Conservation (phyloP, 2,329 filamentous ascomycete genomes). For the Cercospora zeina region DNA sequence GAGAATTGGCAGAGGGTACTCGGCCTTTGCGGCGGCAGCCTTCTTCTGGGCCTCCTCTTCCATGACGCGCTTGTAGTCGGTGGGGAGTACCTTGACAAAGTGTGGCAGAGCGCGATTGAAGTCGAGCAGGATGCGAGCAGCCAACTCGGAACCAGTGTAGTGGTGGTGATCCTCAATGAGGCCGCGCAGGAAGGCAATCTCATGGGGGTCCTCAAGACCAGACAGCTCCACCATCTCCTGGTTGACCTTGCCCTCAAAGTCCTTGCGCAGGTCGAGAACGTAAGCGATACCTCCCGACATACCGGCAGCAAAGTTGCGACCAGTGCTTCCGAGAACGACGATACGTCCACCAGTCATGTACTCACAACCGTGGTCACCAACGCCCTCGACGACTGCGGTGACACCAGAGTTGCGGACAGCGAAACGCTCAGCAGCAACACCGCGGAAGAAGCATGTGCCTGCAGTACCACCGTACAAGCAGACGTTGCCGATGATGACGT, state of each 20-base stretch:
- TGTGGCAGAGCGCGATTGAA: constrained; percentile 87
- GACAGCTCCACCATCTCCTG: constrained; percentile 95
- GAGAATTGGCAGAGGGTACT: constrained; percentile 77
- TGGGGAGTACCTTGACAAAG: constrained; percentile 90
- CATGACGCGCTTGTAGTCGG: constrained; percentile 93
- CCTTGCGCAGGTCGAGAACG: constrained; percentile 82
- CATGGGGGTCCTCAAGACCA: constrained; percentile 76
- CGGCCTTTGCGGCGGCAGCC: constrained; percentile 77
- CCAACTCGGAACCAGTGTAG: constrained; percentile 94
- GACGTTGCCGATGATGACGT: constrained; percentile 88
- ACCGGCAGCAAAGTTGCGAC: constrained; percentile 95
- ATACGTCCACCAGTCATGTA: constrained; percentile 98
- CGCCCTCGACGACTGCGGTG: constrained; percentile 91
- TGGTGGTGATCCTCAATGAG: constrained; percentile 96
- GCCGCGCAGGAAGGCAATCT: constrained; percentile 86
- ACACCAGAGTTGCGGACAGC: constrained; percentile 95
- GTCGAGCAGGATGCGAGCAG: constrained; percentile 89
- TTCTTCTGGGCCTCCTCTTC: constrained; percentile 82
- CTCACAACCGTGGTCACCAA: constrained; percentile 95
- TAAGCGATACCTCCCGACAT: constrained; percentile 99
- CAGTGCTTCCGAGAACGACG: constrained; percentile 81
- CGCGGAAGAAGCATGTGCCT: constrained; percentile 94
- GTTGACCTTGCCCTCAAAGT: constrained; percentile 93
- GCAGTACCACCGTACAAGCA: constrained; percentile 92
- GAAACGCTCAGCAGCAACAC: constrained; percentile 93